Evolutionary conservation across 1,284 basidiomycete genomes (phyloP).

Genomic region (Cyathus olla): DNA sequence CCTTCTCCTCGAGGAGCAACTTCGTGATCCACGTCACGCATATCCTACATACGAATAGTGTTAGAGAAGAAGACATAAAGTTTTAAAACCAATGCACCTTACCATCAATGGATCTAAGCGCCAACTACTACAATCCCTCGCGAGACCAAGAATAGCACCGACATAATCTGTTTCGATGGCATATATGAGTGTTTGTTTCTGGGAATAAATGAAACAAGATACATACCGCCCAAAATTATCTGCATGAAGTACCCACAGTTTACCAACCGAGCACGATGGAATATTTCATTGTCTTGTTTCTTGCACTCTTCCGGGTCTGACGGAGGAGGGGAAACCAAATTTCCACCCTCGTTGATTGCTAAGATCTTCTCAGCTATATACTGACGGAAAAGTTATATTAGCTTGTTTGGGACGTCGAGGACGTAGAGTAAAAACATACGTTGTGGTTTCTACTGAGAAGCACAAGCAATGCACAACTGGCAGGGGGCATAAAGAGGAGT

Average conservation of each 20-base stretch:
- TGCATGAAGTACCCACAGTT: conserved; percentile 83
- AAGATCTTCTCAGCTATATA: conserved; percentile 79
- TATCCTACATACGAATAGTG: conserved; percentile 41
- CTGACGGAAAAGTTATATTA: conserved; percentile 44
- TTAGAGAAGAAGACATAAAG: neutral
- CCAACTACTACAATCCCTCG: conserved; percentile 70
- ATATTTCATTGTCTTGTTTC: conserved; percentile 80
- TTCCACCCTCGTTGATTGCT: conserved; percentile 73
- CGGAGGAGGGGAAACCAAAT: conserved; percentile 47
- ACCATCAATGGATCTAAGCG: conserved; percentile 73
- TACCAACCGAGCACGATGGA: conserved; percentile 79
- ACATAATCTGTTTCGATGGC: conserved; percentile 66
- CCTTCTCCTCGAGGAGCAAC: conserved; percentile 74
- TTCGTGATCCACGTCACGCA: conserved; percentile 56
- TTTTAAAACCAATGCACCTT: conserved; percentile 15
- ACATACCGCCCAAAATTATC: conserved; percentile 67
- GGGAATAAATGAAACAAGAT: neutral
- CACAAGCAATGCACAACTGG: conserved; percentile 75
- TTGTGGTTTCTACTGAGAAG: conserved; percentile 83
- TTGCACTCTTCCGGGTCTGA: conserved; percentile 38
- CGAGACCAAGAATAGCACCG: conserved; percentile 74
- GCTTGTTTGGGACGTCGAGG: neutral
- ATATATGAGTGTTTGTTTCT: neutral
- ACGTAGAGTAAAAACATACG: conserved; percentile 40
- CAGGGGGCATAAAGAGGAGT: conserved; percentile 82